Evolutionary conservation across 805 yeast species (phyloP), one percentile per base, ranked within the genome.

Genomic region (Yarrowia bubula): DNA sequence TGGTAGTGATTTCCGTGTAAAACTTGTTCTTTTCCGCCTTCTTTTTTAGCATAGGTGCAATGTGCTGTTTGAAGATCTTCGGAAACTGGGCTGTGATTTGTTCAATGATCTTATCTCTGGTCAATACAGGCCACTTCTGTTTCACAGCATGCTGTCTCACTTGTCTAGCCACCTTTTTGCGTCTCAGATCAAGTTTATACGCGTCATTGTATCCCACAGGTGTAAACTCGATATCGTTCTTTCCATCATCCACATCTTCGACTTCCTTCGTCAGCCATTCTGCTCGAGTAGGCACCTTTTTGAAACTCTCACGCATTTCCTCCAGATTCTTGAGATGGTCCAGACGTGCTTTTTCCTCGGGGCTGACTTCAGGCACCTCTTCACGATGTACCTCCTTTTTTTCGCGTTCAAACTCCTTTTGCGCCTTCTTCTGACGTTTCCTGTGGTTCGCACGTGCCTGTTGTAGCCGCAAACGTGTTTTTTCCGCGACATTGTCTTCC

Each of bases 211-310:
- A 14, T 4, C 37, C 61, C 17, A 41, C 47, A 5, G 46, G 46
- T 38, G 8, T 1, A 13, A 55, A 55, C 31, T 55, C 47, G 18
- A 55, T 55, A 9, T 55, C 61, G 47, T 55, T 17, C 8, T 28
- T 8, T 11, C 61, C 61, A n/a, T 55, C 61, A 18, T 55, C 61
- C n/a, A 15, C 47, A 31, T 55, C 47, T 10, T 31, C 22, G 10
- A 18, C 39, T 15, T 4, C 14, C 32, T 38, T 22, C 35, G 3
- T 3, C 4, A 11, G 35, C 15, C 15, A 48, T 10, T 18, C 18
- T 13, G 10, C n/a, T 33, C 55, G 41, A 8, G 41, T 48, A 1
- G 60, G 60, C 10, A 22, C 60, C 14, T 2, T 22, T 10, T 22
- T 51, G 10, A 51, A 3, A 3, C 43, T 33, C 8, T 14, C 44